Percentiles rank a stretch among this genome's conserved stretches.
Evolutionary conservation across 2,329 filamentous ascomycete species (phyloP).

Genomic region (Aschersonia sp.): DNA sequence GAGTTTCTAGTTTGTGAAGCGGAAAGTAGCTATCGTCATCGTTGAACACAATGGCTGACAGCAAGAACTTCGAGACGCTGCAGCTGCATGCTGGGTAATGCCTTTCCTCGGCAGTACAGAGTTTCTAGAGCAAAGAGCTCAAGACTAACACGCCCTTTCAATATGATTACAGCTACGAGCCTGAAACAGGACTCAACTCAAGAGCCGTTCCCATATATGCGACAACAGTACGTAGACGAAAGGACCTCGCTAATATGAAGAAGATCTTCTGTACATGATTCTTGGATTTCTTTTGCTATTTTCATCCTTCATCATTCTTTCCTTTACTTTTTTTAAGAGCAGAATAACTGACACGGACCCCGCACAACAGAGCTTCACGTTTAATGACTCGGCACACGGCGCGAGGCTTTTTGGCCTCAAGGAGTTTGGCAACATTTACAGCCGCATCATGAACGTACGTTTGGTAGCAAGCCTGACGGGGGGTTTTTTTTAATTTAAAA

Average conservation of each 20-base stretch:
- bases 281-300: no score
- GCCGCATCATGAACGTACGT: constrained; percentile 76
- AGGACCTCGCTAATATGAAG: background rate
- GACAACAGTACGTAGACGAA: constrained; percentile 41
- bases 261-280: background rate
- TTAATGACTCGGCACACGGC: constrained; percentile 93
- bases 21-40: background rate
- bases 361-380: constrained; percentile 57
- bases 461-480: constrained; percentile 12
- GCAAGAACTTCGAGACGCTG: constrained; percentile 65
- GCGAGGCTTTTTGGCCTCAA: constrained; percentile 93
- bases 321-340: background rate
- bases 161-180: constrained; percentile 48
- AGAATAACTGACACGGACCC: background rate
- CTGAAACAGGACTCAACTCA: constrained; percentile 70
- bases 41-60: constrained; percentile 19
- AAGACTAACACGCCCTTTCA: no score
- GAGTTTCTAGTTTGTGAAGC: no score
- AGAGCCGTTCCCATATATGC: constrained; percentile 94
- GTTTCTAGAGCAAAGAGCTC: no score
- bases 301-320: no score
- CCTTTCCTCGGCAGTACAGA: no score
- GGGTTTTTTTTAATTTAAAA: no score
- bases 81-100: constrained; percentile 72
- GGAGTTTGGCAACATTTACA: constrained; percentile 96